Conservation (phyloP, 2,329 filamentous ascomycete species). For the Penicillium digitatum region DNA sequence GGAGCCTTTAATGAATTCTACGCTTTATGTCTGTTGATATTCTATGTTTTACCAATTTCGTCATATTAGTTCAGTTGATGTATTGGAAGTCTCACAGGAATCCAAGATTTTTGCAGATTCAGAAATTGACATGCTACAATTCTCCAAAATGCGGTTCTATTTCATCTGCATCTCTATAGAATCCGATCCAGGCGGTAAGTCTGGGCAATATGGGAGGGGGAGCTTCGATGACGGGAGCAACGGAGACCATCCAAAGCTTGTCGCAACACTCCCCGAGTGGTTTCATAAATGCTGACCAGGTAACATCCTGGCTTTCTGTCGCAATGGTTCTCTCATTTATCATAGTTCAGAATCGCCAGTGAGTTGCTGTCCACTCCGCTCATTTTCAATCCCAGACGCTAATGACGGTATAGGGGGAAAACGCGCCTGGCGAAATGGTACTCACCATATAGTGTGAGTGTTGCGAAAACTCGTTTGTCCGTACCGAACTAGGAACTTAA, state of each 20-base stretch:
- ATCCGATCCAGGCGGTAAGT: conserved; percentile 23
- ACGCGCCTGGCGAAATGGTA: conserved; percentile 99
- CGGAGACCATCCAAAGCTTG: conserved; percentile 23
- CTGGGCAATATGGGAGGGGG: conserved; percentile 28
- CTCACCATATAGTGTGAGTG: conserved; percentile 76
- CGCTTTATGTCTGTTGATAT: conserved; percentile 21
- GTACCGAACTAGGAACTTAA: background rate
- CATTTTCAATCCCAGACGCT: conserved; percentile 10
- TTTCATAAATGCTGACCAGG: conserved; percentile 21
- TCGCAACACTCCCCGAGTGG: conserved; percentile 11
- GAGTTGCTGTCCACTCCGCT: conserved; percentile 20
- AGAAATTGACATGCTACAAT: background rate
- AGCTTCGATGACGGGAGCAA: conserved; percentile 26
- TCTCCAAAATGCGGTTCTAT: background rate
- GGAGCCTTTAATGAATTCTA: conserved; percentile 21
- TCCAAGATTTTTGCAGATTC: background rate
- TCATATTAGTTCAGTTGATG: conserved; percentile 1
- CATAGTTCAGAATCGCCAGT: conserved; percentile 87
- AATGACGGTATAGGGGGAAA: conserved; percentile 68
- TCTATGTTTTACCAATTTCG: conserved; percentile 6
- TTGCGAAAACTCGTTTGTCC: background rate
- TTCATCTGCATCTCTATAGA: background rate
- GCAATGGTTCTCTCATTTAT: conserved; percentile 75
- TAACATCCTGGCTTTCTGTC: conserved; percentile 14
- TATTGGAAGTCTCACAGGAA: background rate